Base-by-base conservation (phyloP, 345 rosid genomes). In the Populus pruinosa region DNA sequence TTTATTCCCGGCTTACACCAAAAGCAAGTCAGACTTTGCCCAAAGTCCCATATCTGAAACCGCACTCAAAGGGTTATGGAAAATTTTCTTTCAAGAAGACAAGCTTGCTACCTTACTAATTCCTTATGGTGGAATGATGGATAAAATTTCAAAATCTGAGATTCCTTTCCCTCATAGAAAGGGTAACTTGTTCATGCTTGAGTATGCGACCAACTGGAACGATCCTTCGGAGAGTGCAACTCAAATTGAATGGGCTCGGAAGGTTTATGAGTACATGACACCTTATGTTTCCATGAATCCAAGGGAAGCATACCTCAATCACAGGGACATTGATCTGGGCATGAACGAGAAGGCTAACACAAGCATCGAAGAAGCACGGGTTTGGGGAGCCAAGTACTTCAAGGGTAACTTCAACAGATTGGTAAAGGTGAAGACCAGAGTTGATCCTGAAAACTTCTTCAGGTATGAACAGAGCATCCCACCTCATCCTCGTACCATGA, bases 101-200 rank as follows among this genome's bases (percentile, higher is more conserved):
- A 27, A n/a, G 2, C 89, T 96, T 0, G 23, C 86, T 67, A 86
- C 82, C 88, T 86, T 88, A 75, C 89, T 87, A 89, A 89, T 77
- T 14, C 96, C 97, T 2, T 91, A 83, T 41, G 96, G 98, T 1
- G 98, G 97, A 67, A 86, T 79, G 90, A 92, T 88, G 94, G 78
- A 78, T 23, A 80, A 77, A 33, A 89, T 93, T 65, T 53, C 86
- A 0, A 92, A 83, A 1, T 53, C 71, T 2, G 53, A 39, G 16
- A 83, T 56, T n/a, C 81, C 86, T 4, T 83, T 83, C 27, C 86
- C 86, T 12, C 86, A 80, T 16, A 77, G 86, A 70, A 70, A 74
- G 33, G 83, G 86, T 4, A 35, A 27, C 12, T 1, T 80, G 41
- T 83, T 77, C 79, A 83, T 35, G 71, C 68, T 83, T 31, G 81